Evolutionary conservation across 306 rosid species (phyloP).

Genomic region (Luffa aegyptiaca): DNA sequence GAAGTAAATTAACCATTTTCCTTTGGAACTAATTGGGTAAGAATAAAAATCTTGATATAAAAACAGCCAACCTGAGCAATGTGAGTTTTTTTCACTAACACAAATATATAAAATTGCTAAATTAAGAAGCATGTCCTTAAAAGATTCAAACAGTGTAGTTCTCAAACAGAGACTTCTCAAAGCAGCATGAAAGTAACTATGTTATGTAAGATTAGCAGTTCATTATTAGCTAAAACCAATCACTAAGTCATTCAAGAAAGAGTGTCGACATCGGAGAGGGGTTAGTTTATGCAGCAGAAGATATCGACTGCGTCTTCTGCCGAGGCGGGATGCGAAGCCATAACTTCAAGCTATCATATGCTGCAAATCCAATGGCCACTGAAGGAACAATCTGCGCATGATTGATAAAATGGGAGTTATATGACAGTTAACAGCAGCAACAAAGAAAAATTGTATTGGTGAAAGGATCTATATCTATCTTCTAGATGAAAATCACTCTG

Average conservation of each 20-base stretch:
- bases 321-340: slow-evolving; percentile 73
- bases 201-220: background rate
- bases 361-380: slow-evolving; percentile 82
- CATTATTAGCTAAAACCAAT: background rate
- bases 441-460: too few species aligned
- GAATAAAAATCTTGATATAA: too few species aligned
- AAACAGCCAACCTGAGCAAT: too few species aligned
- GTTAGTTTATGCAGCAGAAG: slow-evolving; percentile 22
- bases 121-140: background rate
- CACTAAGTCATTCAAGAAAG: background rate
- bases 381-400: slow-evolving; percentile 84
- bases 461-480: too few species aligned
- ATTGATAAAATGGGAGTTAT: background rate
- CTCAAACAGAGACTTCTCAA: background rate
- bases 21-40: too few species aligned
- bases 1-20: too few species aligned
- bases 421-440: background rate
- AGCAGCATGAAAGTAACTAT: background rate
- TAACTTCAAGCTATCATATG: slow-evolving; percentile 66
- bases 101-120: background rate
- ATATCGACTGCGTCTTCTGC: slow-evolving; percentile 41
- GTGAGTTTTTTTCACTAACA: background rate
- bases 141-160: background rate
- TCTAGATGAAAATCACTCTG: too few species aligned
- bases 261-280: background rate